phyloP scores from a whole-genome alignment of 208 protist species.

The Leishmania major region DNA sequence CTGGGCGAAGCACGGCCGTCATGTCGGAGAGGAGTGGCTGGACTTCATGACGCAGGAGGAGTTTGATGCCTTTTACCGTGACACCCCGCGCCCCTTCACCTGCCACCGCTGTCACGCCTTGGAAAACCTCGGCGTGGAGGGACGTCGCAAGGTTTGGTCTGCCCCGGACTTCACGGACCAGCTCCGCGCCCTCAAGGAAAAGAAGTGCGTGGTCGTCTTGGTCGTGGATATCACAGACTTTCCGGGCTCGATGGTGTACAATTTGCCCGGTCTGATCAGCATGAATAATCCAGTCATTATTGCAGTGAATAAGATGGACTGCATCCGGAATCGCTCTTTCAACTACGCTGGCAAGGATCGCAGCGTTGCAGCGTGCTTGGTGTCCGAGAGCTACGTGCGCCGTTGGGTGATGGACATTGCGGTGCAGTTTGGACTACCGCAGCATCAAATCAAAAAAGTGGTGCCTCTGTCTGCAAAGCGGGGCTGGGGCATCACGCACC shows the following conservation, averaged over 20 bases:
- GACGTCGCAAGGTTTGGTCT: slow-evolving; percentile 84
- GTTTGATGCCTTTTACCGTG: slow-evolving; percentile 90
- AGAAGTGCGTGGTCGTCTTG: slow-evolving; percentile 83
- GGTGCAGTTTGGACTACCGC: slow-evolving; percentile 76
- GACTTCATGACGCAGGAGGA: slow-evolving; percentile 95
- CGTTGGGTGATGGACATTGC: slow-evolving; percentile 87
- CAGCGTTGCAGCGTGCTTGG: slow-evolving; percentile 64
- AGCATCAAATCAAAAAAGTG: slow-evolving; percentile 72
- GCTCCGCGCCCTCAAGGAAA: slow-evolving; percentile 80
- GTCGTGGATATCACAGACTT: slow-evolving; percentile 94
- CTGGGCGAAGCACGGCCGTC: slow-evolving; percentile 90
- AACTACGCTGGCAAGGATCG: slow-evolving; percentile 79
- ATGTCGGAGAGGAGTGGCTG: slow-evolving; percentile 92
- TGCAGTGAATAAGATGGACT: slow-evolving; percentile 93
- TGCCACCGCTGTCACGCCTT: slow-evolving; percentile 90
- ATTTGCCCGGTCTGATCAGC: slow-evolving; percentile 88
- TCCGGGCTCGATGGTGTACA: slow-evolving; percentile 89
- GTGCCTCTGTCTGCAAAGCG: slow-evolving; percentile 88
- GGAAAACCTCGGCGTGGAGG: slow-evolving; percentile 83
- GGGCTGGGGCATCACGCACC: slow-evolving; percentile 86
- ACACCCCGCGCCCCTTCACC: slow-evolving; percentile 68
- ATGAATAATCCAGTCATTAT: slow-evolving; percentile 94
- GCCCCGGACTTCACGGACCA: slow-evolving; percentile 91
- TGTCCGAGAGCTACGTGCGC: slow-evolving; percentile 75
- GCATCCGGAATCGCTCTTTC: slow-evolving; percentile 83